Base-by-base conservation (phyloP, 306 rosid genomes). In the Luffa acutangula region DNA sequence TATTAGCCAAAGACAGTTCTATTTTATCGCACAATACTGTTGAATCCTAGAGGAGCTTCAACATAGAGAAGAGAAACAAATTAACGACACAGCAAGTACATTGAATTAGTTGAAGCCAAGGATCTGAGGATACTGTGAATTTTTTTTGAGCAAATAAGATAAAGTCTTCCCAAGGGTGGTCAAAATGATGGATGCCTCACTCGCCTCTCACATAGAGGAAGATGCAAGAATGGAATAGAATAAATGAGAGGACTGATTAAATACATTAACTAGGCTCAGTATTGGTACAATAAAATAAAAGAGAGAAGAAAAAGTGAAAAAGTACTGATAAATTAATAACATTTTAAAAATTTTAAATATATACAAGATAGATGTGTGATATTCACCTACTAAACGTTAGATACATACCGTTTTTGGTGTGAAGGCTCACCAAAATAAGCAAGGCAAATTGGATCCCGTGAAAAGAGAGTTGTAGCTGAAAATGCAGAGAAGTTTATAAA, bases 391-490 rank as follows among this genome's bases (percentile, higher is more conserved):
- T 21, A 67, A 18, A n/a, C 4, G 52, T 4, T 69, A 1, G 52
- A 42, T 81, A 48, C 88, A 76, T 92, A 94, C 98, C 76, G 89
- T 85, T 76, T 89, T 81, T 80, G 94, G 92, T 78, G 89, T 10
- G 77, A 94, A 94, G 41, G 96, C 96, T 48, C 98, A 97, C 91
- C 92, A 92, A 75, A 82, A 94, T 74, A 92, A 82, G 58, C 98
- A 93, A 43, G 98, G 98, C 84, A 87, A 84, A 89, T 92, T 85
- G 5, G 98, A 94, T 63, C 96, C 97, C 98, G 86, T 39, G 72
- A 80, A 56, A 73, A 49, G 72, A 81, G 34, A 42, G 18, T 42
- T 72, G 71, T 79, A 4, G 41, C 20, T 71, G 57, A 71, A 71
- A 71, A 45, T 71, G 76, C 37, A 11, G 86, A 64, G 59, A 54